These are phyloP conservation scores for Pseudomassariella vexata DNA, from an alignment of 2,329 filamentous ascomycete species.

Conservation along the genomic window DNA sequence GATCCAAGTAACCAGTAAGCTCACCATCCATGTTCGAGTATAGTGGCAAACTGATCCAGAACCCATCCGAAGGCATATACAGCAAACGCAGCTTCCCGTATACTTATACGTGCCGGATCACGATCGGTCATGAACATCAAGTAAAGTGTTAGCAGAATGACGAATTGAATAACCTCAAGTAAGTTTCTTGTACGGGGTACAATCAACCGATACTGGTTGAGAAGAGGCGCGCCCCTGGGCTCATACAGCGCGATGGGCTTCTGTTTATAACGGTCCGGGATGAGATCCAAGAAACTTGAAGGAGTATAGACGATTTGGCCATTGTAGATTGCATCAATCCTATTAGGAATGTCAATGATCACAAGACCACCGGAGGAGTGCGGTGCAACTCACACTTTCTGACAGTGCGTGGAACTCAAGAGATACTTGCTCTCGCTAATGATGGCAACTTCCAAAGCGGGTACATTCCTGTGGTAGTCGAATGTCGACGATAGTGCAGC, in stretches of 20 bases:
- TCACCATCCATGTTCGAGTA: slow-evolving; percentile 65
- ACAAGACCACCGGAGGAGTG: neutral
- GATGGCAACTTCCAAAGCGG: slow-evolving; percentile 77
- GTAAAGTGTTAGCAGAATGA: slow-evolving; percentile 63
- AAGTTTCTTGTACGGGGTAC: slow-evolving; percentile 74
- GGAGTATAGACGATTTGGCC: slow-evolving; percentile 79
- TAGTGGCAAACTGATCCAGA: slow-evolving; percentile 70
- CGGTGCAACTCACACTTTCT: slow-evolving; percentile 53
- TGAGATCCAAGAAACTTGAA: slow-evolving; percentile 73
- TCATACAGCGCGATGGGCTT: slow-evolving; percentile 78
- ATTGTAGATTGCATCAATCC: slow-evolving; percentile 73
- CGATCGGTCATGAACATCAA: slow-evolving; percentile 66
- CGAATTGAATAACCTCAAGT: slow-evolving; percentile 70
- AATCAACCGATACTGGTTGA: slow-evolving; percentile 81
- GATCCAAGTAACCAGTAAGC: slow-evolving; percentile 10
- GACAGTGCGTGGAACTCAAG: slow-evolving; percentile 69
- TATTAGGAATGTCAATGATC: slow-evolving; percentile 11
- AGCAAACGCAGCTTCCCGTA: slow-evolving; percentile 60
- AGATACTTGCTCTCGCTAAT: slow-evolving; percentile 77
- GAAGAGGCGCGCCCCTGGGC: slow-evolving; percentile 64
- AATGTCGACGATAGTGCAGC: slow-evolving; percentile 43
- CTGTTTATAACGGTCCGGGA: slow-evolving; percentile 81
- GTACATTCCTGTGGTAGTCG: slow-evolving; percentile 55
- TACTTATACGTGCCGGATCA: slow-evolving; percentile 49
- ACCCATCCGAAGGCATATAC: slow-evolving; percentile 76